Evolutionary conservation across 176 grass and related monocot genomes (phyloP).

Genomic region (Cenchrus americanus): DNA sequence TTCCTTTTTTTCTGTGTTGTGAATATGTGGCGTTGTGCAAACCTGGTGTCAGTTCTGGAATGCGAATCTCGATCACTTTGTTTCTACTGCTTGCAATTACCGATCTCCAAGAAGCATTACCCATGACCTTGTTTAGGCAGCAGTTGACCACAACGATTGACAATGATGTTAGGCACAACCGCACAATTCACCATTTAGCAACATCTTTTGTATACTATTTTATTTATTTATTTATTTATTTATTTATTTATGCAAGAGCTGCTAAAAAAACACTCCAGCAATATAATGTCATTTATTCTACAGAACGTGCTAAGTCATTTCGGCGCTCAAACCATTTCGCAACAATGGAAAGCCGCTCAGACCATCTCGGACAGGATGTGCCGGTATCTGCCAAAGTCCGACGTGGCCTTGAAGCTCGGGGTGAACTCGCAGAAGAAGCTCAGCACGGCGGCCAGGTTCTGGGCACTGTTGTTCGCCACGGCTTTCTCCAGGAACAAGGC

Average conservation of each 20-base stretch:
- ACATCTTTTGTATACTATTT: background rate
- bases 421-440: slow-evolving; percentile 84
- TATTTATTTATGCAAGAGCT: background rate
- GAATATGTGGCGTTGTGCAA: background rate
- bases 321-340: no score
- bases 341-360: slow-evolving; percentile 34
- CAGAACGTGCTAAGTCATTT: background rate
- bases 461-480: slow-evolving; percentile 56
- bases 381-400: slow-evolving; percentile 68
- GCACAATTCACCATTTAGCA: background rate
- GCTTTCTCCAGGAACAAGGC: slow-evolving; percentile 85
- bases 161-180: no score
- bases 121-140: no score
- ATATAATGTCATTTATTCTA: background rate
- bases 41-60: background rate
- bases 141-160: background rate
- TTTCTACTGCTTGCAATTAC: background rate
- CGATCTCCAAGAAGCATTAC: background rate
- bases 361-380: slow-evolving; percentile 74
- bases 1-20: background rate
- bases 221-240: no score
- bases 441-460: slow-evolving; percentile 71
- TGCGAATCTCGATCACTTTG: background rate
- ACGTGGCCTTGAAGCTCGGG: slow-evolving; percentile 76
- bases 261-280: background rate